Base-by-base conservation (phyloP, 495 filamentous ascomycete genomes). In the Emericellopsis terricola region DNA sequence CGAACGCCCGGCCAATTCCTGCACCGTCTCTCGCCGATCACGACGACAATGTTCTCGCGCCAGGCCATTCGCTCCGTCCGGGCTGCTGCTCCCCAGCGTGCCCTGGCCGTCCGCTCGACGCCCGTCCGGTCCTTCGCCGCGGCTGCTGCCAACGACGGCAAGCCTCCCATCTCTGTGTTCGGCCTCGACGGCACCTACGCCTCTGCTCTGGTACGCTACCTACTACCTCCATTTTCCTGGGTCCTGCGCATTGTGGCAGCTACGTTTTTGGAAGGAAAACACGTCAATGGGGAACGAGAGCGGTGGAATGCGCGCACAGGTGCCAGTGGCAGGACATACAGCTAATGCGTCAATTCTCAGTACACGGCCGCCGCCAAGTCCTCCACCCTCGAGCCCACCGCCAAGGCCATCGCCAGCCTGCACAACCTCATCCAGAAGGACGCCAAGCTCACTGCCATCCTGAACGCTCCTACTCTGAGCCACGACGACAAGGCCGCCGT, bases 121-220 rank as follows among this genome's bases (percentile, higher is more conserved):
- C 45, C 46, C 10, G 49, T 68, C 50, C 71, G 84, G 47, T 63
- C 65, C 53, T 96, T 83, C 60, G 86, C 89, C 56, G 60, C 69
- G 37, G 65, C 81, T 40, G 62, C 69, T 37, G 64, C 78, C 39
- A 58, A 68, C 50, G 47, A 74, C 31, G 61, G 74, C 50, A 86
- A 80, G 66, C 74, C 86, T 41, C 89, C 89, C 34, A 68, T 94
- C 52, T 71, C 85, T 36, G 67, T 97, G 42, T 97, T 81, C 61
- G 89, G 89, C 41, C 66, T 97, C 60, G 89, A 94, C 58, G 89
- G 89, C 48, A 96, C 87, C 51, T 97, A 97, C 65, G 91, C 89
- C 50, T 81, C 74, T 67, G 89, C 89, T 65, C 67, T 97, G 75
- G 89, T 97, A 83, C 55, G 74, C 59, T 38, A 38, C 24, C 28